Evolutionary conservation across 495 filamentous ascomycete species (phyloP), one percentile per base, ranked within the genome.

Genomic region (Symbiotaphrina buchneri): DNA sequence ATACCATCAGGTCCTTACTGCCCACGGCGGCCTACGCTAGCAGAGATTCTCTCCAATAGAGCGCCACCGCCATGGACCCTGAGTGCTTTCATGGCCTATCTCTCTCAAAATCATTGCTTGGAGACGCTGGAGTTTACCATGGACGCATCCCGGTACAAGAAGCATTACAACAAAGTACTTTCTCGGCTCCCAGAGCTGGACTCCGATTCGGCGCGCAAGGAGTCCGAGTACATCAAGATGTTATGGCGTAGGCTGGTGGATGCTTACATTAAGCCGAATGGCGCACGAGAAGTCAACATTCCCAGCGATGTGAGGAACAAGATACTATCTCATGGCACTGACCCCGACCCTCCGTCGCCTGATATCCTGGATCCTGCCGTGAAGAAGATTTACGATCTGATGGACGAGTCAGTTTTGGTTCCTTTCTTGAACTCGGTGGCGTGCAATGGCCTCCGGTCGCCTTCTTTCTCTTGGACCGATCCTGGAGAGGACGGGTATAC

Each of bases 81-180:
- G 11, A 68, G 68, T 40, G 87, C 90, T 15, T 95, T 99, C 53
- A 95, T 80, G 66, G 87, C 85, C 31, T 99, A 87, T 46, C 66
- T 95, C 16, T 94, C 90, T 2, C 84, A 93, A 42, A 95, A 95
- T 40, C 90, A 95, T 51, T 99, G 90, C 44, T 54, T 95, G 26
- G 90, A 99, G 51, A 99, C 81, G 5, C 54, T 99, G 27, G 90
- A 99, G 45, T 99, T 99, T 54, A 93, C 87, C 26, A 66, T 94
- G 65, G 87, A 94, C 47, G 79, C 87, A 29, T 71, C 76, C 31
- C 71, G 82, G n/a, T 99, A 99, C 52, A 62, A 65, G 28, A 65
- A 79, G 33, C 69, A 75, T 33, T 82, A 84, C 45, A 46, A 59
- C 19, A 55, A 66, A 10, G 52, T 76, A 38, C 39, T 63, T 36